Evolutionary conservation across 192 early-diverging fungal genomes (phyloP), one percentile per base, ranked within the genome.

Genomic region (Lunasporangiospora selenospora): DNA sequence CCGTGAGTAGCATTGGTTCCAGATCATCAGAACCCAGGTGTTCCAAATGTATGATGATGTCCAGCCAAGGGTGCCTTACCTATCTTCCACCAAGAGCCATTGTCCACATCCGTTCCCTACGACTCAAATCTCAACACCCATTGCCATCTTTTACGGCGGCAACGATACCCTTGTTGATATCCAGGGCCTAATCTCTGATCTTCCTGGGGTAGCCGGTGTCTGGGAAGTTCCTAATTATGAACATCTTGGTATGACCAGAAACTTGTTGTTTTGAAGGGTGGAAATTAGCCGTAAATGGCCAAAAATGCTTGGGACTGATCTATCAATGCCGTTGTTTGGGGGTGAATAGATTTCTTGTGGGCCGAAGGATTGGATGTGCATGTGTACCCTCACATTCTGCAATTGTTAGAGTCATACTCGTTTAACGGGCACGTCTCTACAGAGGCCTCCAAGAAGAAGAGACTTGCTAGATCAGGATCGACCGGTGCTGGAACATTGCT

Each of bases 1-100:
- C n/a, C n/a, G n/a, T n/a, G n/a, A n/a, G n/a, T 66, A 85, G 82
- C 95, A 95, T 65, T 95, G 93, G 93, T 95, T 97, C 80, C 95
- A 97, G 80, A 97, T 97, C 55, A 95, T 97, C 40, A 78, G 93
- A 19, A 88, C 88, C 19, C 87, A 88, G 10, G 81, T 81, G 24
- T 90, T 98, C 39, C 94, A 96, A 59, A 95, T 95, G 93, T 98
- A 93, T 58, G 94, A 98, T 59, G 95, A 98, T 23, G 80, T 86
- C 7, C 76, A 80, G 36, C 64, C 88, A 15, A 80, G 87, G 1
- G 83, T 75, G 18, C 71, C 76, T 3, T 76, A 77, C 1, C 39
- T 71, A 1, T 82, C 67, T 12, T 67, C 78, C 2, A 65, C 62
- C n/a, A 65, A 65, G 40, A 85, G 86, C 26, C 85, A 93, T 56